Percentiles rank a stretch among this genome's conserved stretches.
phyloP scores from a whole-genome alignment of 768 basidiomycete genomes.

The Agrocybe chaxingu region DNA sequence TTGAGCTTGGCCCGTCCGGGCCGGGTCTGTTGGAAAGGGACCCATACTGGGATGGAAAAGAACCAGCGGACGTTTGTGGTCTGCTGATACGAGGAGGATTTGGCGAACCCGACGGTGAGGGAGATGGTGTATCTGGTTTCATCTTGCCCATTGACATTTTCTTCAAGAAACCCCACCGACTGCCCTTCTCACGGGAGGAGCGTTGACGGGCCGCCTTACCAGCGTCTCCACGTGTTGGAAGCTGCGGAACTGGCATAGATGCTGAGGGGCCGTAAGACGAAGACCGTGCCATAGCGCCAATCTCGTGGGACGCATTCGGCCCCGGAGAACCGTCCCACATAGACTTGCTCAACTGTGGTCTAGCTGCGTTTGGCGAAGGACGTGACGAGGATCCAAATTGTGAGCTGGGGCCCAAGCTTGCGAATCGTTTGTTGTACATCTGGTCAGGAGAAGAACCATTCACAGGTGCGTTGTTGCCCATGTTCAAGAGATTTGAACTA shows the following conservation, averaged over 20 bases:
- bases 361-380: conserved; percentile 29
- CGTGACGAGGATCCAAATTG: conserved; percentile 34
- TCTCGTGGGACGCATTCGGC: conserved; percentile 1
- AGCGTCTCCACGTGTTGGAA: conserved; percentile 8
- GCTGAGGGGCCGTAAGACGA: conserved; percentile 15
- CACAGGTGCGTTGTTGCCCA: conserved; percentile 20
- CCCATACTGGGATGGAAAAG: conserved; percentile 20
- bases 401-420: conserved; percentile 62
- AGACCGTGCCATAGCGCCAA: conserved; percentile 11
- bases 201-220: conserved; percentile 15
- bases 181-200: conserved; percentile 52
- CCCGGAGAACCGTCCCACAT: conserved; percentile 51
- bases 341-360: conserved; percentile 41
- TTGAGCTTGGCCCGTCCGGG: too few relatives aligned
- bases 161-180: conserved; percentile 93
- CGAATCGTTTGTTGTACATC: conserved; percentile 54
- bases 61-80: conserved; percentile 28
- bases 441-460: conserved; percentile 25
- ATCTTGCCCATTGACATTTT: conserved; percentile 99
- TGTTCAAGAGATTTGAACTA: conserved; percentile 60
- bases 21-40: conserved; percentile 13
- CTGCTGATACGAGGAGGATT: conserved; percentile 24
- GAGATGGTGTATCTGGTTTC: conserved; percentile 56
- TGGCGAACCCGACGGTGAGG: conserved; percentile 31
- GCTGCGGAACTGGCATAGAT: neutral